These are phyloP conservation scores for Pestalotiopsis fici DNA, from an alignment of 2,329 filamentous ascomycete species.

Conservation along the genomic window DNA sequence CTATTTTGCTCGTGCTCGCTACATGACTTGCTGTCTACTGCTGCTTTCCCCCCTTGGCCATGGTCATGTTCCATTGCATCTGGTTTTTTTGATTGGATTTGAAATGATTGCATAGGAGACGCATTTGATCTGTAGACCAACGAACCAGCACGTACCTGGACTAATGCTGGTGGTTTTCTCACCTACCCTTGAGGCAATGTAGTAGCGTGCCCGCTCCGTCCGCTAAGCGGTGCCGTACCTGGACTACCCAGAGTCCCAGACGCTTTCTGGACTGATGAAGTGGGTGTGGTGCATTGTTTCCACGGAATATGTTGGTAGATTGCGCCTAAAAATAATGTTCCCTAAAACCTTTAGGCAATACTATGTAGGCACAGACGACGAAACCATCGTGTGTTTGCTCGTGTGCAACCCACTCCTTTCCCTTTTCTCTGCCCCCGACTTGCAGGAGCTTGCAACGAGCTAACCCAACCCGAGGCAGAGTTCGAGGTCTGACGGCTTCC, in stretches of 20 bases:
- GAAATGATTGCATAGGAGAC: background rate
- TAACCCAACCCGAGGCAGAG: background rate
- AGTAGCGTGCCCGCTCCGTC: background rate
- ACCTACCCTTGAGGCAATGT: background rate
- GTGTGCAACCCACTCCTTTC: background rate
- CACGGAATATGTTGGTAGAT: background rate
- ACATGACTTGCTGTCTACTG: background rate
- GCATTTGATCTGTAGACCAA: background rate
- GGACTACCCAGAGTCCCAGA: background rate
- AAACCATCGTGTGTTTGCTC: background rate
- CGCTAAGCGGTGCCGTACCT: background rate
- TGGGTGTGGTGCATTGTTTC: no score
- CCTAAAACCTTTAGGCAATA: background rate
- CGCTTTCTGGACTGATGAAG: background rate
- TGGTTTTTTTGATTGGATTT: background rate
- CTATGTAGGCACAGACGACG: background rate
- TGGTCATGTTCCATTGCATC: background rate
- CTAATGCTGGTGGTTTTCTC: background rate
- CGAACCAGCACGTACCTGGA: no score
- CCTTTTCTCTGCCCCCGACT: background rate
- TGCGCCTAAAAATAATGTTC: background rate
- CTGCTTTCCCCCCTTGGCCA: background rate
- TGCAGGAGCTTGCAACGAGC: background rate
- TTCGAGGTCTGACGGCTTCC: background rate
- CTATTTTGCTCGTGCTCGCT: background rate